A percentile compares a stretch with the other conserved stretches of the same genome.
Conservation (phyloP, 495 filamentous ascomycete genomes). For the Emericellopsis terricola region DNA sequence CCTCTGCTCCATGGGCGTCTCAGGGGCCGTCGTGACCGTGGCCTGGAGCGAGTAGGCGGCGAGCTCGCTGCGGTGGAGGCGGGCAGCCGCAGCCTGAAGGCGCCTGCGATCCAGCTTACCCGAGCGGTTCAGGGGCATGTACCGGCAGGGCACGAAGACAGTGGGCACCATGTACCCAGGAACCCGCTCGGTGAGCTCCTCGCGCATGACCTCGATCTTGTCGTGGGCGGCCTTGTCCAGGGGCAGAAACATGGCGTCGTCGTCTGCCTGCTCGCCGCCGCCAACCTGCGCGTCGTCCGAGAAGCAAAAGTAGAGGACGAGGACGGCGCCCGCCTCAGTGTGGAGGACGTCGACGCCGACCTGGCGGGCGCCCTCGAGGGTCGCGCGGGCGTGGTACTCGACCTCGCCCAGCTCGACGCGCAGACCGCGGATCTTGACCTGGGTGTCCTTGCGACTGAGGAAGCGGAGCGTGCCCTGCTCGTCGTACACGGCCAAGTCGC, state of each 20-base stretch:
- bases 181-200: constrained; percentile 14
- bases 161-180: constrained; percentile 12
- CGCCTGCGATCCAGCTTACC: constrained; percentile 23
- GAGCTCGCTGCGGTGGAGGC: too few species aligned
- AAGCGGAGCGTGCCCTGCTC: constrained; percentile 32
- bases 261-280: too few species aligned
- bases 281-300: background rate
- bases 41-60: constrained; percentile 12
- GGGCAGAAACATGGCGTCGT: constrained; percentile 20
- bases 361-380: background rate
- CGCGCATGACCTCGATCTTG: too few species aligned
- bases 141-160: background rate
- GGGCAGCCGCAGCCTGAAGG: constrained; percentile 20
- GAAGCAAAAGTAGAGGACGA: constrained; percentile 1
- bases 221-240: too few species aligned
- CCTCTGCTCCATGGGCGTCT: constrained; percentile 12
- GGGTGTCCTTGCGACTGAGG: constrained; percentile 4
- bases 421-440: constrained; percentile 20
- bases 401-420: constrained; percentile 21
- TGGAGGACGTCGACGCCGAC: constrained; percentile 1
- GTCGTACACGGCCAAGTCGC: constrained; percentile 42
- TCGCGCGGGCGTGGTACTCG: constrained; percentile 8
- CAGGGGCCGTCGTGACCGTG: constrained; percentile 7
- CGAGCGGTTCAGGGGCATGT: background rate
- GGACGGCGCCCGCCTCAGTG: background rate